Evolutionary conservation across 805 yeast genomes (phyloP), one percentile per base, ranked within the genome.

Genomic region (Yarrowia keelungensis): DNA sequence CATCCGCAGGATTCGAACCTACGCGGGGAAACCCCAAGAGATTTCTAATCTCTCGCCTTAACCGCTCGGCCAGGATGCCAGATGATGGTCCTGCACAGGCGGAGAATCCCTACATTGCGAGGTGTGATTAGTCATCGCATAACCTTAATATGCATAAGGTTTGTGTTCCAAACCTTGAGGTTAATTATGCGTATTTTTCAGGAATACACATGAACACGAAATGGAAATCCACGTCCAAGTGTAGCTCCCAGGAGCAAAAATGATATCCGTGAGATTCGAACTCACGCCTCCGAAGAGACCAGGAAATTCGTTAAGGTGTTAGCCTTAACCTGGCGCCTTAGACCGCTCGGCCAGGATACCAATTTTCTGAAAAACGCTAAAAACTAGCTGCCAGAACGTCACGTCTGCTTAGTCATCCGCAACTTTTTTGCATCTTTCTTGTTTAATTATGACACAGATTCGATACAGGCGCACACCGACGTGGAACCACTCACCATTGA

Each of bases 311-410:
- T 54, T 26, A 54, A 54, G 62, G 62, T 22, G 22, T 54, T 54
- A 54, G 59, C 69, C 58, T 67, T 66, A 45, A 56, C 58, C 69
- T 42, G 64, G 58, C 70, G 66, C 66, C 66, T 59, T 59, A 59
- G 66, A 59, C 66, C 66, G 51, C 66, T 59, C 66, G 66, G 66
- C 69, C 50, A 67, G 51, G 51, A 51, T 51, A 51, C 58, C 58
- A 26, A n/a, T 9, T 11, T 8, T 5, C 8, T 22, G n/a, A 8
- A 47, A 26, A 47, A 26, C 12, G 32, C 32, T 14, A 41, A 15
- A 41, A 41, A 41, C 4, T 15, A 14, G 15, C 32, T 26, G 32
- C 32, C 5, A 14, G 14, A 12, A 11, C n/a, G 16, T 41, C n/a
- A 14, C 39, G 12, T 32, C 15, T 35, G 22, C 39, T n/a, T 49